Evolutionary conservation across 768 basidiomycete genomes (phyloP).

Genomic region (Macrolepiota fuliginosa): DNA sequence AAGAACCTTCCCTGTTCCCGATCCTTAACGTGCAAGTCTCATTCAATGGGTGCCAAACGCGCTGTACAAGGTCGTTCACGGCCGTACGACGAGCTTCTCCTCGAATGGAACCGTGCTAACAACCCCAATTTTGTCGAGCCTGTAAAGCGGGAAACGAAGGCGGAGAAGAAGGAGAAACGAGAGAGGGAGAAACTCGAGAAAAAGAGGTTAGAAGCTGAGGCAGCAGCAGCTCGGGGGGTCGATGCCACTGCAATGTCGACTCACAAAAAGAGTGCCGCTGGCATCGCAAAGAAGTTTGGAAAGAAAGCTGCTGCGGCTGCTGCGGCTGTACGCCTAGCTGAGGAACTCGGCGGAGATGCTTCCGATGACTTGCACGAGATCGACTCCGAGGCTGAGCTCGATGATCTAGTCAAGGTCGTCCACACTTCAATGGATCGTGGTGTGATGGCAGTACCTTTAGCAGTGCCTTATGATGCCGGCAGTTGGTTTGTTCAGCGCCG

Average conservation of each 20-base stretch:
- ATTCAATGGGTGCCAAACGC: slow-evolving; percentile 96
- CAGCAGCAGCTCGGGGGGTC: slow-evolving; percentile 55
- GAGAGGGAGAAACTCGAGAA: slow-evolving; percentile 82
- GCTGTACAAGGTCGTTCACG: slow-evolving; percentile 85
- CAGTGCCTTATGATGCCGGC: slow-evolving; percentile 68
- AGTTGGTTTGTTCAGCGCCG: slow-evolving; percentile 82
- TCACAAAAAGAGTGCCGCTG: slow-evolving; percentile 41
- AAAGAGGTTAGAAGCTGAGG: slow-evolving; percentile 70
- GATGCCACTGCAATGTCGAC: slow-evolving; percentile 44
- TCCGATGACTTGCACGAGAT: slow-evolving; percentile 75
- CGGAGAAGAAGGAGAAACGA: slow-evolving; percentile 82
- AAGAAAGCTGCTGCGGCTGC: slow-evolving; percentile 61
- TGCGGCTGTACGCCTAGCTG: slow-evolving; percentile 46
- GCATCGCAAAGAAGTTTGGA: slow-evolving; percentile 52
- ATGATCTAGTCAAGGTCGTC: slow-evolving; percentile 65
- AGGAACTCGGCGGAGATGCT: slow-evolving; percentile 52
- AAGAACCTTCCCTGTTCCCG: slow-evolving; percentile 91
- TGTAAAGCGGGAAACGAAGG: slow-evolving; percentile 82
- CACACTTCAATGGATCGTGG: slow-evolving; percentile 55
- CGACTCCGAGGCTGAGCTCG: slow-evolving; percentile 85
- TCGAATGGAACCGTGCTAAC: slow-evolving; percentile 88
- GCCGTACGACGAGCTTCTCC: slow-evolving; percentile 79
- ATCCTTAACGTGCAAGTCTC: slow-evolving; percentile 96
- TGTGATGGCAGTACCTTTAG: slow-evolving; percentile 61
- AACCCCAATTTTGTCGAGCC: slow-evolving; percentile 90